Conservation (phyloP, 768 basidiomycete genomes). For the Psilocybe cyanescens region DNA sequence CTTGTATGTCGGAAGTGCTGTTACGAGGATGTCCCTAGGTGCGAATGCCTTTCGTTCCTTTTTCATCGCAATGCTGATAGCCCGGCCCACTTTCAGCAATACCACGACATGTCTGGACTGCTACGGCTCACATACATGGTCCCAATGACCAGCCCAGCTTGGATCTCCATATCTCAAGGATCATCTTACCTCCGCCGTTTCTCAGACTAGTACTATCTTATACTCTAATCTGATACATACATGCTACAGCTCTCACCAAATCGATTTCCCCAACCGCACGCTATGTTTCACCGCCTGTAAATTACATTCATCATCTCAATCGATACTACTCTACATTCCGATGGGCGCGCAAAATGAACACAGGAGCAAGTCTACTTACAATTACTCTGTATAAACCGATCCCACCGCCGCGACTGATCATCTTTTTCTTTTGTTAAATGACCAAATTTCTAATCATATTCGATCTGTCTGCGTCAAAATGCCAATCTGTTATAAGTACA, state of each 20-base stretch:
- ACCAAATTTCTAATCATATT: too few species aligned
- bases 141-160: not conserved
- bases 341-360: not conserved
- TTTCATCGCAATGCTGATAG: not conserved
- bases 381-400: too few species aligned
- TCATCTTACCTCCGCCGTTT: not conserved
- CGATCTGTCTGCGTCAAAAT: too few species aligned
- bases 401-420: too few species aligned
- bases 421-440: too few species aligned
- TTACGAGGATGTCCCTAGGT: conserved; percentile 46
- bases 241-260: not conserved
- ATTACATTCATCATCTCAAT: too few species aligned
- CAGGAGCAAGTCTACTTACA: not conserved
- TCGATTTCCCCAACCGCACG: not conserved
- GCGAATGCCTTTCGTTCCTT: conserved; percentile 8
- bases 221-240: not conserved
- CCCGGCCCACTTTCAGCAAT: conserved; percentile 26
- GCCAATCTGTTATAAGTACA: too few species aligned
- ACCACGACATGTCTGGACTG: conserved; percentile 44
- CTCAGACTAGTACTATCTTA: not conserved
- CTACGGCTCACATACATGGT: conserved; percentile 21
- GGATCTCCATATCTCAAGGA: not conserved
- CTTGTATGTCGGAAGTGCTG: conserved; percentile 48
- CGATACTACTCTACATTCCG: not conserved
- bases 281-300: too few species aligned